Conservation (phyloP, 768 basidiomycete genomes). For the Stropharia rugosoannulata region DNA sequence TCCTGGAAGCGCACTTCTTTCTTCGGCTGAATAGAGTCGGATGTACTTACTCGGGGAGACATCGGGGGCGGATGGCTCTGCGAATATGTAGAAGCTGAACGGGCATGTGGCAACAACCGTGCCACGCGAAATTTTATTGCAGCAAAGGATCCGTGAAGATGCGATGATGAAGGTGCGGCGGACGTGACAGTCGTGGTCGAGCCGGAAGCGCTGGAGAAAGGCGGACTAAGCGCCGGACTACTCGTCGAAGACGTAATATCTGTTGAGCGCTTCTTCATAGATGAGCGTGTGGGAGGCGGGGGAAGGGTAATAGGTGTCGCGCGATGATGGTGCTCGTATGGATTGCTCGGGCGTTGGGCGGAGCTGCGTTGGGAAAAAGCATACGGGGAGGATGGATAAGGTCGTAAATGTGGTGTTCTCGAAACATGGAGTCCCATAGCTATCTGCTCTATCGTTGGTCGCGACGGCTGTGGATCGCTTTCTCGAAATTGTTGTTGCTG, state of each 20-base stretch:
- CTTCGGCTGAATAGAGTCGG: constrained; percentile 37
- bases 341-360: constrained; percentile 21
- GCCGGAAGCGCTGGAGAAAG: constrained; percentile 40
- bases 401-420: constrained; percentile 69
- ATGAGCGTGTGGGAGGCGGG: constrained; percentile 62
- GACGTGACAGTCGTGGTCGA: constrained; percentile 52
- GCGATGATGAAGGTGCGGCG: constrained; percentile 28
- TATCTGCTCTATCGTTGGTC: constrained; percentile 73
- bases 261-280: constrained; percentile 55
- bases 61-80: constrained; percentile 30
- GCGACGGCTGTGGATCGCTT: constrained; percentile 36
- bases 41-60: constrained; percentile 38
- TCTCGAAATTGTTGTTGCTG: constrained; percentile 27
- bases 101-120: constrained; percentile 45
- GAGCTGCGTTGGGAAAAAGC: constrained; percentile 32
- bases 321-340: constrained; percentile 22
- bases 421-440: constrained; percentile 81
- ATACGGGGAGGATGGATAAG: constrained; percentile 30
- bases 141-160: constrained; percentile 32
- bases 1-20: constrained; percentile 63
- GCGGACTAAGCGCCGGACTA: constrained; percentile 28
- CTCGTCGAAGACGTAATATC: constrained; percentile 37
- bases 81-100: constrained; percentile 37
- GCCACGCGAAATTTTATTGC: constrained; percentile 48
- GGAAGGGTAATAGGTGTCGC: constrained; percentile 36